Evolutionary conservation across 176 grass and related monocot species (phyloP).

Genomic region (Hsuehochloa calcarea): DNA sequence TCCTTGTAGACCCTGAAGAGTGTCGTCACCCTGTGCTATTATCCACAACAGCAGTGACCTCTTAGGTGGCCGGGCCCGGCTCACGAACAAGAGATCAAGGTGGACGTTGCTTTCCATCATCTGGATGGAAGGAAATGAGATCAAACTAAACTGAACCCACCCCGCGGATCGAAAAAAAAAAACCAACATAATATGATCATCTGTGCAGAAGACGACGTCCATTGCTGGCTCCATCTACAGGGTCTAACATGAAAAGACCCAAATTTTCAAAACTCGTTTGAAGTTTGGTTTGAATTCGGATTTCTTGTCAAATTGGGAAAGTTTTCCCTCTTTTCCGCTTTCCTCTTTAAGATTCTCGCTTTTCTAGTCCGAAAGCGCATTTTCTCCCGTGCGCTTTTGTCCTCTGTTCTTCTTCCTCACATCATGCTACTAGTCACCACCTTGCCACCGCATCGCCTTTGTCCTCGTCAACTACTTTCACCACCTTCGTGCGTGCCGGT

Average conservation of each 20-base stretch:
- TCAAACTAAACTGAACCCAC: neutral
- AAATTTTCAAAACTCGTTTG: too few relatives aligned
- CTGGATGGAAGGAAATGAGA: neutral
- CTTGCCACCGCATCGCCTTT: too few relatives aligned
- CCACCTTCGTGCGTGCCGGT: too few relatives aligned
- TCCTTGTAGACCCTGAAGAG: neutral
- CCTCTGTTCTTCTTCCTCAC: too few relatives aligned
- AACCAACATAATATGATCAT: neutral
- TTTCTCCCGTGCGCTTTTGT: too few relatives aligned
- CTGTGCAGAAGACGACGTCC: slow-evolving; percentile 7
- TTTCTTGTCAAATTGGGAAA: too few relatives aligned
- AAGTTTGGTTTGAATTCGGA: too few relatives aligned
- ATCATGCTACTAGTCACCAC: too few relatives aligned
- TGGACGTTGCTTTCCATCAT: slow-evolving; percentile 4
- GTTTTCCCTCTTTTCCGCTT: too few relatives aligned
- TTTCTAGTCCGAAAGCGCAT: too few relatives aligned
- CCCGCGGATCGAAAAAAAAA: neutral
- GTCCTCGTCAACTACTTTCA: too few relatives aligned
- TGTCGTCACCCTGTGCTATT: slow-evolving; percentile 17
- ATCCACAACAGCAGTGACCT: slow-evolving; percentile 13
- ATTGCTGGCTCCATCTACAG: neutral
- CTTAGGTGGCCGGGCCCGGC: slow-evolving; percentile 23
- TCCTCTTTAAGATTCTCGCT: too few relatives aligned
- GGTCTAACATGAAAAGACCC: neutral
- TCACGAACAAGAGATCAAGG: neutral